Evolutionary conservation across 805 yeast genomes (phyloP), one percentile per base, ranked within the genome.

Genomic region (Candida silvicultrix): DNA sequence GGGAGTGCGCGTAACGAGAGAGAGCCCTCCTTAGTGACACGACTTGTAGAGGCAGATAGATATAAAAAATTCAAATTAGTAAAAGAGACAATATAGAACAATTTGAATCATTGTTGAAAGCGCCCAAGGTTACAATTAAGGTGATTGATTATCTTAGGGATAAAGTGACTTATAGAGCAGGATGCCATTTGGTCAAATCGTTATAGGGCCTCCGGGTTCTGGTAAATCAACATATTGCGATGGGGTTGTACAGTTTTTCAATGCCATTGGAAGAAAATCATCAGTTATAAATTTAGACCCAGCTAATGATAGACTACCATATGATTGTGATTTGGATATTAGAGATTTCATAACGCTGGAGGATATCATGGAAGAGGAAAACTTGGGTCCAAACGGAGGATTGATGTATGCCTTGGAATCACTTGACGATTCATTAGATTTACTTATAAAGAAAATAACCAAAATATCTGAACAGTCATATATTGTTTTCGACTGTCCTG

Each of bases 141-240:
- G n/a, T n/a, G n/a, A n/a, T n/a, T n/a, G n/a, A n/a, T n/a, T n/a
- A n/a, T n/a, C n/a, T n/a, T n/a, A n/a, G n/a, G n/a, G n/a, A n/a
- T n/a, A n/a, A n/a, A n/a, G n/a, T n/a, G n/a, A n/a, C n/a, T n/a
- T 23, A 23, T 23, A 23, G 25, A 23, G 21, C 11, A 41, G 18
- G 4, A 75, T 78, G 82, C 70, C 81, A 9, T 86, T 86, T 64
- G 97, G 95, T 4, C 97, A 94, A 66, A 78, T 94, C 10, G 90
- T 92, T 10, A 89, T 94, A 35, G 99, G 99, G 0, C 98, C 99
- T 0, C 99, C 99, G 0, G 99, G 99, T 1, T 77, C 96, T 0
- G 99, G 99, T 1, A 94, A 94, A 60, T 87, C 97, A 0, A 95
- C 99, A 0, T 94, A 88, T 62, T 90, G 97, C 63, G 73, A 81